Conservation (phyloP, 352 stramenopile species). For the Halophytophthora polymorphica region DNA sequence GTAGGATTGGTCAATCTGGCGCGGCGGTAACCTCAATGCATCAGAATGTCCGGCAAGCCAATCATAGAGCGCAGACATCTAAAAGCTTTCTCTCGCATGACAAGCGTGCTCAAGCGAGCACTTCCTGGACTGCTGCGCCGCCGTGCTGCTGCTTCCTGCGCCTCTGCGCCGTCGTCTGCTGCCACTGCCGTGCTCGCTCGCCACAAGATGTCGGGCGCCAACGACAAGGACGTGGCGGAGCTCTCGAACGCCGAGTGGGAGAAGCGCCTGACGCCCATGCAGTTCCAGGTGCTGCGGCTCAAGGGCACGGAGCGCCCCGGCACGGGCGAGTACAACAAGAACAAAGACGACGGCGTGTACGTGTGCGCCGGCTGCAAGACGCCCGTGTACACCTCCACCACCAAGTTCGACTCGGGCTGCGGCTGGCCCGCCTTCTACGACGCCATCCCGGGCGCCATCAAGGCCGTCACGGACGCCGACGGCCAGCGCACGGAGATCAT, state of each 20-base stretch:
- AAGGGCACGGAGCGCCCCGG: conserved; percentile 89
- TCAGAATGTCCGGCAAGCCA: too few relatives aligned
- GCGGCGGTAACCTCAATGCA: too few relatives aligned
- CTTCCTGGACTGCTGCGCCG: too few relatives aligned
- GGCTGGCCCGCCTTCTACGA: conserved; percentile 91
- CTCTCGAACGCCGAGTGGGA: conserved; percentile 84
- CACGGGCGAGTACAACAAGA: conserved; percentile 89
- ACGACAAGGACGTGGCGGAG: conserved; percentile 25
- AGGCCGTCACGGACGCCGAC: conserved; percentile 68
- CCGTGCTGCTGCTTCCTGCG: too few relatives aligned
- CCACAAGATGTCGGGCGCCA: conserved; percentile 47
- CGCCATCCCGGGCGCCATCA: conserved; percentile 84
- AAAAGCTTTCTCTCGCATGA: too few relatives aligned
- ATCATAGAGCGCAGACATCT: too few relatives aligned
- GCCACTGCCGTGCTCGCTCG: too few relatives aligned
- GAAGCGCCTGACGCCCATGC: conserved; percentile 60
- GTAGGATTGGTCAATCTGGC: too few relatives aligned
- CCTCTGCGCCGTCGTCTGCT: too few relatives aligned
- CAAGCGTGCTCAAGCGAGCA: too few relatives aligned
- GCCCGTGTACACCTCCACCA: conserved; percentile 83
- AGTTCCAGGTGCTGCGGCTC: conserved; percentile 87
- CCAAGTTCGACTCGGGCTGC: conserved; percentile 90
- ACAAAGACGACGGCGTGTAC: conserved; percentile 83
- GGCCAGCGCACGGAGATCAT: conserved; percentile 84
- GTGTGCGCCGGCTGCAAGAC: conserved; percentile 86